Evolutionary conservation across 768 basidiomycete genomes (phyloP), one percentile per base, ranked within the genome.

Genomic region (Rhodotorula kratochvilovae): DNA sequence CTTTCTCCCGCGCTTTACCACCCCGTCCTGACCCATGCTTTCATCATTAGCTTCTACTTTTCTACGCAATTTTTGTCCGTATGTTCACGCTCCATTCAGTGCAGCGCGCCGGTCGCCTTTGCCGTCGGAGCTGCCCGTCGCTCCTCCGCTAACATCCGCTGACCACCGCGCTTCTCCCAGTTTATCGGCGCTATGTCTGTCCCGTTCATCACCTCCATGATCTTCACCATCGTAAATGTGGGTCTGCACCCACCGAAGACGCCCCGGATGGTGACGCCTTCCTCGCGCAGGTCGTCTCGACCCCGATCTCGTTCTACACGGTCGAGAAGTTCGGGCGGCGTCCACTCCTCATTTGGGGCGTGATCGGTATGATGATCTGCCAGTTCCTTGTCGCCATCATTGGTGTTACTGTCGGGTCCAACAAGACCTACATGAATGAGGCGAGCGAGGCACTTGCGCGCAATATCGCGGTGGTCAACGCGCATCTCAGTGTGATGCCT

Each of bases 301-400:
- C 92, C 57, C 81, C 90, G 36, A 84, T 90, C 70, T 90, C 89
- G 43, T 87, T 92, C 81, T 91, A 85, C 81, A 86, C 88, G 78
- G 86, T 93, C 71, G 92, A 95, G 80, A 84, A 84, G 63, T 85
- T 89, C 78, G 92, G 92, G 76, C 90, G 92, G 73, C 88, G 92
- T 62, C 85, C 86, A 57, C 85, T 94, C 61, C 74, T 72, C 39
- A 50, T 76, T n/a, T 70, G 21, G 25, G 92, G 92, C 78, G 91
- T 91, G 39, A 80, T 85, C 66, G 88, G 89, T 66, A 93, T 93
- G 92, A 84, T 86, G 75, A 72, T 92, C 77, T 93, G 90, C 84
- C 89, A 93, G 81, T 92, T 84, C 83, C 85, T 92, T 77, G 84
- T 91, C 73, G 88, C 86, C 76, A 87, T 88, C 81, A 79, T 87